Conservation (phyloP, 306 rosid genomes). For the Amphicarpaea edgeworthii region DNA sequence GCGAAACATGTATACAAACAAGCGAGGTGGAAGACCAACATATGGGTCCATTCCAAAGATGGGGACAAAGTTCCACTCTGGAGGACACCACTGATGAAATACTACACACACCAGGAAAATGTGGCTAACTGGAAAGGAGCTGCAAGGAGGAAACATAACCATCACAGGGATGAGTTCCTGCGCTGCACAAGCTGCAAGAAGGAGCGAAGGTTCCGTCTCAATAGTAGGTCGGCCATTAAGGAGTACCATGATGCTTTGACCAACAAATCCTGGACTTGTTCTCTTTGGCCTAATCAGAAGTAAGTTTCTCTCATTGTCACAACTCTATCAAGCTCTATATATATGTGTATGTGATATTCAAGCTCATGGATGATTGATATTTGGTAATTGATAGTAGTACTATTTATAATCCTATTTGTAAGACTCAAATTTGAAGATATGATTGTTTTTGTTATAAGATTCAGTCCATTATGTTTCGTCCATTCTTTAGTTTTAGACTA, state of each 20-base stretch:
- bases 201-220: conserved; percentile 55
- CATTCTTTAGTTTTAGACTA: too few species aligned
- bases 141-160: conserved; percentile 30
- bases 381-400: too few species aligned
- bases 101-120: conserved; percentile 57
- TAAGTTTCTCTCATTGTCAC: conserved; percentile 6
- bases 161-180: conserved; percentile 59
- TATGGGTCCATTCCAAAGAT: conserved; percentile 47
- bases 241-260: conserved; percentile 48
- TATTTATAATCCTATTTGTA: too few species aligned
- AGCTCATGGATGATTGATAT: neutral
- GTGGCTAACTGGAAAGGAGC: conserved; percentile 22
- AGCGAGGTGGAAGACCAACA: conserved; percentile 54
- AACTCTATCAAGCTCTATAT: too few species aligned
- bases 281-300: conserved; percentile 46
- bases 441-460: too few species aligned
- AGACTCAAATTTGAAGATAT: too few species aligned
- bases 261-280: conserved; percentile 51
- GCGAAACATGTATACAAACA: conserved; percentile 51
- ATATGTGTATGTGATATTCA: neutral
- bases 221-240: conserved; percentile 1
- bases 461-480: too few species aligned
- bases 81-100: conserved; percentile 47
- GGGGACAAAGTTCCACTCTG: conserved; percentile 43
- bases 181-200: conserved; percentile 47